These are phyloP conservation scores for Corymbia maculata DNA, from an alignment of 345 rosid genomes.

Conservation along the genomic window DNA sequence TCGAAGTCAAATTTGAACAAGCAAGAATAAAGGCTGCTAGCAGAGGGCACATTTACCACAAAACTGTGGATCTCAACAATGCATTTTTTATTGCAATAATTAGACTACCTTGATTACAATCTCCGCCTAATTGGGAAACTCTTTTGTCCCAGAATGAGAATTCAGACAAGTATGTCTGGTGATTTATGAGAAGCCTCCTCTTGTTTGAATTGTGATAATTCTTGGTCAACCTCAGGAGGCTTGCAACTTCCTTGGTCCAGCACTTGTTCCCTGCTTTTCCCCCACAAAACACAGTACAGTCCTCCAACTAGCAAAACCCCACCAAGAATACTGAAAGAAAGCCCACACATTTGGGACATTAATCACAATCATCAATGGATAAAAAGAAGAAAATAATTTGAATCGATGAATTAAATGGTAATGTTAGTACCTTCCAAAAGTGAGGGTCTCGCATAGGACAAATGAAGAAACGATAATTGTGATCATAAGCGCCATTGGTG, in stretches of 20 bases:
- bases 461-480: slow-evolving; percentile 55
- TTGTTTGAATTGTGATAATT: not conserved
- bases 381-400: not conserved
- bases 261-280: slow-evolving; percentile 52
- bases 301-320: slow-evolving; percentile 64
- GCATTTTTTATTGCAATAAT: not conserved
- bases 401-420: not conserved
- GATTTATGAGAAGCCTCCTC: not conserved
- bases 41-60: not conserved
- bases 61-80: not conserved
- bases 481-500: slow-evolving; percentile 60
- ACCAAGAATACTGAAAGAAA: slow-evolving; percentile 50
- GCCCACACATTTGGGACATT: not conserved
- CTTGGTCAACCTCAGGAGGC: not conserved
- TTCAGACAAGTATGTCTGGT: not conserved
- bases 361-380: not conserved
- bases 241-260: not conserved
- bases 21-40: not conserved
- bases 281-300: slow-evolving; percentile 82
- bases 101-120: not conserved
- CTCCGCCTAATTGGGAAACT: not conserved
- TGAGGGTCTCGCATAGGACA: slow-evolving; percentile 52
- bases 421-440: slow-evolving; percentile 55
- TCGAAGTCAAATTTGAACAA: not conserved
- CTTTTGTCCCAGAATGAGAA: not conserved